Conservation (phyloP, 73 alveolate genomes). For the Tetrahymena elliotti region DNA sequence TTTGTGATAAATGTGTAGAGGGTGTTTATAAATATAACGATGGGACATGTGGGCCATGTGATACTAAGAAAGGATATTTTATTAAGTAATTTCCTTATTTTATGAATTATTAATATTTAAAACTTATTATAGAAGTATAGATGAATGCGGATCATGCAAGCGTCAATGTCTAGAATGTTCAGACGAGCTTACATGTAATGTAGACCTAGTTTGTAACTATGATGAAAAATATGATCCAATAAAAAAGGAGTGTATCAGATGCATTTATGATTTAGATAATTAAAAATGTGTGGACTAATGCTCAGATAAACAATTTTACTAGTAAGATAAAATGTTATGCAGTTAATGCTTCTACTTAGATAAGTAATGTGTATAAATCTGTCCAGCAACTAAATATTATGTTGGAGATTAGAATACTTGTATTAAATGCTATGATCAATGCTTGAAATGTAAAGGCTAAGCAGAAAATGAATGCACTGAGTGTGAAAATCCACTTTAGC, state of each 20-base stretch:
- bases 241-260: not conserved
- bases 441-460: not conserved
- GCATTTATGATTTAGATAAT: not conserved
- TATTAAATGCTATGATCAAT: not conserved
- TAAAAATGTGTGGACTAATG: not conserved
- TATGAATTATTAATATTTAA: not conserved
- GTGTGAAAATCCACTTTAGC: not conserved
- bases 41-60: not conserved
- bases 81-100: not conserved
- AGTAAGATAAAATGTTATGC: not conserved
- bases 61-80: not conserved
- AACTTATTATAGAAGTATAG: not conserved
- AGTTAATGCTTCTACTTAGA: not conserved
- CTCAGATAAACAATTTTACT: not conserved
- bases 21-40: not conserved
- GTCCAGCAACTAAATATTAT: not conserved
- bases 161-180: not conserved
- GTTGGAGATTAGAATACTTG: not conserved
- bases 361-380: not conserved
- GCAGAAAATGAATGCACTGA: not conserved
- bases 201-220: not conserved
- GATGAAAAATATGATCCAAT: not conserved
- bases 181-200: not conserved
- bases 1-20: not conserved
- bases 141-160: not conserved